These are phyloP conservation scores for Arxiozyma slooffiae DNA, from an alignment of 1,139 yeast genomes.

Conservation along the genomic window DNA sequence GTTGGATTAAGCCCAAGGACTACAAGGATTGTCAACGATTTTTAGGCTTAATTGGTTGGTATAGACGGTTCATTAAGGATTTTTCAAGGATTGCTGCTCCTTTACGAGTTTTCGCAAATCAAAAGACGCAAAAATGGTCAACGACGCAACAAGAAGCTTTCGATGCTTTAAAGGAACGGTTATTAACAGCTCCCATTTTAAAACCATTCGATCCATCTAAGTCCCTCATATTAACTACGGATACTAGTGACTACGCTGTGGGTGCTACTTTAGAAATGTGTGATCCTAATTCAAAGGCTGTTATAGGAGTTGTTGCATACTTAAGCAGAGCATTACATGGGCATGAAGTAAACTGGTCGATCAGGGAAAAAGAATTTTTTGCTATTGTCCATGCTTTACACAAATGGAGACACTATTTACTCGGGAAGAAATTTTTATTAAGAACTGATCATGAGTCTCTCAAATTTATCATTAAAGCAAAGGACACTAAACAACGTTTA, in stretches of 20 bases:
- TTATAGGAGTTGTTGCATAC: background rate
- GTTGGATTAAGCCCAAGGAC: background rate
- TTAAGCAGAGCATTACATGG: background rate
- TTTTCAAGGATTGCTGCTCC: background rate
- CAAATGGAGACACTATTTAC: background rate
- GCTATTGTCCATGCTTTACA: background rate
- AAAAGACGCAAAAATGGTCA: background rate
- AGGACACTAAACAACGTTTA: background rate
- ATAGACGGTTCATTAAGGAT: background rate
- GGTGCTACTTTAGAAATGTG: constrained; percentile 1
- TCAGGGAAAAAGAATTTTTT: background rate
- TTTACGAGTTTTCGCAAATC: background rate
- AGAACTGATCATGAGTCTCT: background rate
- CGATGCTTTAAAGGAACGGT: background rate
- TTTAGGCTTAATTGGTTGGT: background rate
- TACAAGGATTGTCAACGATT: constrained; percentile 1
- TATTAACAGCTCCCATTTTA: background rate
- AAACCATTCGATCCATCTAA: constrained; percentile 1
- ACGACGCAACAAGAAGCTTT: background rate
- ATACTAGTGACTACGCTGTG: background rate
- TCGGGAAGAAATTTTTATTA: background rate
- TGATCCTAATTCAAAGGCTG: background rate
- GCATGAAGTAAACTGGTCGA: background rate
- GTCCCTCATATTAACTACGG: background rate
- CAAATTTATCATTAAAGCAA: background rate